Conservation (phyloP, 192 early-diverging fungal species). For the Backusella westeae region DNA sequence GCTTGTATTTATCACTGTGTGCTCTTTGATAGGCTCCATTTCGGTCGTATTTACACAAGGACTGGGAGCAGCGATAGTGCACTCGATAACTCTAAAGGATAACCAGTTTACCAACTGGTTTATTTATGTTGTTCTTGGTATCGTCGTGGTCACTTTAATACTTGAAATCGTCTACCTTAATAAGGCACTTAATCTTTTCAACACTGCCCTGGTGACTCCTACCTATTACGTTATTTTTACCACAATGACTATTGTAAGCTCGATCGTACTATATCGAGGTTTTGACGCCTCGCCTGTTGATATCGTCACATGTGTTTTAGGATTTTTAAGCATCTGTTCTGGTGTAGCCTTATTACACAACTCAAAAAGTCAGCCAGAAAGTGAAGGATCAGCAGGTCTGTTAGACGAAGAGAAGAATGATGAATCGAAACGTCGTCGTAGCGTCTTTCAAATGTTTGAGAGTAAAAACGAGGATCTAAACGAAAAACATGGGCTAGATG, state of each 20-base stretch:
- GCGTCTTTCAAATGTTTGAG: slow-evolving; percentile 25
- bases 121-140: slow-evolving; percentile 76
- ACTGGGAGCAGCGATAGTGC: slow-evolving; percentile 82
- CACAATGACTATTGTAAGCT: slow-evolving; percentile 87
- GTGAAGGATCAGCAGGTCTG: not conserved
- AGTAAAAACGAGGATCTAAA: not conserved
- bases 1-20: slow-evolving; percentile 88
- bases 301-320: slow-evolving; percentile 78
- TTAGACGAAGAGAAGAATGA: not conserved
- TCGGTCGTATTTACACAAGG: slow-evolving; percentile 89
- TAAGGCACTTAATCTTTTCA: slow-evolving; percentile 93
- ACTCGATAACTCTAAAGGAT: slow-evolving; percentile 74
- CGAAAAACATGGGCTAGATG: not conserved
- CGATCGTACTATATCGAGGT: slow-evolving; percentile 84
- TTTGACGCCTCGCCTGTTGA: slow-evolving; percentile 71
- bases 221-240: slow-evolving; percentile 98
- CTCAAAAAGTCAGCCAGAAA: slow-evolving; percentile 33
- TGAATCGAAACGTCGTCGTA: not conserved
- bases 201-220: slow-evolving; percentile 82
- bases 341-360: slow-evolving; percentile 78
- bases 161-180: slow-evolving; percentile 97
- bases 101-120: slow-evolving; percentile 85
- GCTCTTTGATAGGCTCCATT: slow-evolving; percentile 89
- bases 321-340: slow-evolving; percentile 87
- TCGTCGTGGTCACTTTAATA: slow-evolving; percentile 74